phyloP scores from a whole-genome alignment of 2,329 filamentous ascomycete species.

The Verruconis gallopava region DNA sequence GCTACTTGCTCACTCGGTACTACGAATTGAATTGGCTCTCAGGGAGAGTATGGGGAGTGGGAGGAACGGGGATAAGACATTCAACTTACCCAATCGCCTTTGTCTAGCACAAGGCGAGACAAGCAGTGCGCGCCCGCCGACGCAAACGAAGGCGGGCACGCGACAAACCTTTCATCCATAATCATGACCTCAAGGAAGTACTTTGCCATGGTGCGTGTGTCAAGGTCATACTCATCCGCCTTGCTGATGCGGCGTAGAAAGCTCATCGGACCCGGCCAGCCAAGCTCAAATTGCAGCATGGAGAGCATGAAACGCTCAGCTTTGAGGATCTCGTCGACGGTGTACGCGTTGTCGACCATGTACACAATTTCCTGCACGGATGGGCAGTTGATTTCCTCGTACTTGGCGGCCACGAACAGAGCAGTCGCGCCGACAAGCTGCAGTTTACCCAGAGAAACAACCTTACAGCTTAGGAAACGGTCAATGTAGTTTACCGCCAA shows the following conservation, averaged over 20 bases:
- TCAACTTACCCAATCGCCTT: conserved; percentile 78
- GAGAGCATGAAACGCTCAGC: conserved; percentile 96
- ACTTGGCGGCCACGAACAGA: conserved; percentile 91
- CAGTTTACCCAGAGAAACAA: conserved; percentile 87
- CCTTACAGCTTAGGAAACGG: conserved; percentile 86
- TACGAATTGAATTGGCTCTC: conserved; percentile 3
- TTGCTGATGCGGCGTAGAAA: conserved; percentile 96
- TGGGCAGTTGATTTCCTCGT: conserved; percentile 97
- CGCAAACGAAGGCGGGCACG: conserved; percentile 76
- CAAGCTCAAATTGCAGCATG: conserved; percentile 90
- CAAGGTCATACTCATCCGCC: conserved; percentile 91
- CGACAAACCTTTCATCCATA: conserved; percentile 96
- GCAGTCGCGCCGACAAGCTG: conserved; percentile 94
- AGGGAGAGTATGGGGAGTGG: no score
- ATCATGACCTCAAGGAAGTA: conserved; percentile 95
- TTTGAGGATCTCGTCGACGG: conserved; percentile 83
- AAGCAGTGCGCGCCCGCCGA: conserved; percentile 89
- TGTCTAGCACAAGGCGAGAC: conserved; percentile 74
- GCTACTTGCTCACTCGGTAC: conserved; percentile 8
- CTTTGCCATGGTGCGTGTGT: conserved; percentile 89
- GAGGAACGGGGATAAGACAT: no score
- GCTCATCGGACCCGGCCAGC: conserved; percentile 98
- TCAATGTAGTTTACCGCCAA: conserved; percentile 95
- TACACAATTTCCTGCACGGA: conserved; percentile 92
- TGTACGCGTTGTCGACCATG: conserved; percentile 94